A percentile compares a stretch with the other conserved stretches of the same genome.
phyloP scores from a whole-genome alignment of 2,329 filamentous ascomycete genomes.

The Thelonectria blattea region DNA sequence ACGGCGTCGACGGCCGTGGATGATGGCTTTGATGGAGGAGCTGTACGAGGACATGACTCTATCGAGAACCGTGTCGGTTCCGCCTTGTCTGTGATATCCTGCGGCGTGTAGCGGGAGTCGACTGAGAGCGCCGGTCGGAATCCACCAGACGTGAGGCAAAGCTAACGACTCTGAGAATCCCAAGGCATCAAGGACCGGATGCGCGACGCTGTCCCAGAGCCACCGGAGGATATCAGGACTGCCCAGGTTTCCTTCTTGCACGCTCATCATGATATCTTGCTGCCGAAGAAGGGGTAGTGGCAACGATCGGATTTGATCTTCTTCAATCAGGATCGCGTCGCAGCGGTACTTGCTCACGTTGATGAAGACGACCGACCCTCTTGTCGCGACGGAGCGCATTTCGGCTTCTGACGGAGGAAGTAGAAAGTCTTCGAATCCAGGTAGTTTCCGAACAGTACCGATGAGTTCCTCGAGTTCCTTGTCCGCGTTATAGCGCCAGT shows the following conservation, averaged over 20 bases:
- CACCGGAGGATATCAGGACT: conserved; percentile 31
- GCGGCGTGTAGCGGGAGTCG: conserved; percentile 44
- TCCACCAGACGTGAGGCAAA: conserved; percentile 45
- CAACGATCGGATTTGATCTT: neutral
- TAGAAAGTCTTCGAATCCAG: conserved; percentile 39
- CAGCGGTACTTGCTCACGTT: conserved; percentile 7
- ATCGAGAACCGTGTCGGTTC: conserved; percentile 39
- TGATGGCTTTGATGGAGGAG: conserved; percentile 42
- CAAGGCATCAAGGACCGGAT: conserved; percentile 37
- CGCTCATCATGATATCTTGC: neutral
- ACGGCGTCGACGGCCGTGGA: conserved; percentile 25
- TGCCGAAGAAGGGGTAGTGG: neutral
- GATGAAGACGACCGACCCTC: conserved; percentile 7
- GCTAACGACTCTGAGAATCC: conserved; percentile 28
- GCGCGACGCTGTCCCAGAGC: conserved; percentile 40
- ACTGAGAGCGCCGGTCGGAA: conserved; percentile 40
- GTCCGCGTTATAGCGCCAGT: neutral
- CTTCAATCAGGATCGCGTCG: conserved; percentile 7
- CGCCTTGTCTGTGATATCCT: conserved; percentile 35
- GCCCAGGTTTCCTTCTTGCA: neutral
- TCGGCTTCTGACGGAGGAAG: conserved; percentile 15
- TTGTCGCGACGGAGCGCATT: neutral
- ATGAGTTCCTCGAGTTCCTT: conserved; percentile 5
- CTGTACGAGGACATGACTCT: conserved; percentile 48
- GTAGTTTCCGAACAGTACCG: neutral